These are phyloP conservation scores for Maudiozyma humilis DNA, from an alignment of 1,139 yeast species.

Conservation along the genomic window DNA sequence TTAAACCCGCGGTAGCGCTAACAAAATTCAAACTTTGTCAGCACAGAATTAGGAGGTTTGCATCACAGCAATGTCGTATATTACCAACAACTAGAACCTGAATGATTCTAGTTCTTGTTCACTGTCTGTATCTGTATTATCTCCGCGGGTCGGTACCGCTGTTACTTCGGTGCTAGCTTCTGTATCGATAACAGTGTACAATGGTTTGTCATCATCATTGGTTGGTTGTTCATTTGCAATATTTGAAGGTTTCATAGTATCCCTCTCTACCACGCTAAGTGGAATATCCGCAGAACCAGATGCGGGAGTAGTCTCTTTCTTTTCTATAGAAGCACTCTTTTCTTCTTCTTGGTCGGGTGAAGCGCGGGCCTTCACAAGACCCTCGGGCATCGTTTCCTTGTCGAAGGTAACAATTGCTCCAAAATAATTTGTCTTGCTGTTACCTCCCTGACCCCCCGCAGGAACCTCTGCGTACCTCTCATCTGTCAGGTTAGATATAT, in stretches of 20 bases:
- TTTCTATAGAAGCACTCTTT: not conserved
- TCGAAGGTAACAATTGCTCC: slow-evolving; percentile 21
- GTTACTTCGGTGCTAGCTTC: no score
- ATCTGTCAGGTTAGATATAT: slow-evolving; percentile 22
- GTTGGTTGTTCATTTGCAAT: not conserved
- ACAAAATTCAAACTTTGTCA: no score
- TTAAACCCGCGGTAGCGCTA: no score
- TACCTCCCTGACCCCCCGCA: slow-evolving; percentile 25
- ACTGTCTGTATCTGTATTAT: no score
- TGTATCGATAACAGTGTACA: slow-evolving; percentile 40
- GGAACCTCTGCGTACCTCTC: slow-evolving; percentile 30
- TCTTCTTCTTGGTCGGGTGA: not conserved
- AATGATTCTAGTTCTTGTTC: no score
- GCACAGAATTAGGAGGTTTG: no score
- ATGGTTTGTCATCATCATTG: slow-evolving; percentile 24
- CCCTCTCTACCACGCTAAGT: not conserved
- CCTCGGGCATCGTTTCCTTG: no score
- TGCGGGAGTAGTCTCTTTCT: not conserved
- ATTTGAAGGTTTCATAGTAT: not conserved
- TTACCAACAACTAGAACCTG: no score
- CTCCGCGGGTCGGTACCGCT: no score
- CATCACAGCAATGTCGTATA: no score
- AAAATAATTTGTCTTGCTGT: slow-evolving; percentile 13
- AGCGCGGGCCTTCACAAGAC: no score
- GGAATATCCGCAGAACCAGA: not conserved